phyloP scores from a whole-genome alignment of 768 basidiomycete genomes.

The Mycena filopes region DNA sequence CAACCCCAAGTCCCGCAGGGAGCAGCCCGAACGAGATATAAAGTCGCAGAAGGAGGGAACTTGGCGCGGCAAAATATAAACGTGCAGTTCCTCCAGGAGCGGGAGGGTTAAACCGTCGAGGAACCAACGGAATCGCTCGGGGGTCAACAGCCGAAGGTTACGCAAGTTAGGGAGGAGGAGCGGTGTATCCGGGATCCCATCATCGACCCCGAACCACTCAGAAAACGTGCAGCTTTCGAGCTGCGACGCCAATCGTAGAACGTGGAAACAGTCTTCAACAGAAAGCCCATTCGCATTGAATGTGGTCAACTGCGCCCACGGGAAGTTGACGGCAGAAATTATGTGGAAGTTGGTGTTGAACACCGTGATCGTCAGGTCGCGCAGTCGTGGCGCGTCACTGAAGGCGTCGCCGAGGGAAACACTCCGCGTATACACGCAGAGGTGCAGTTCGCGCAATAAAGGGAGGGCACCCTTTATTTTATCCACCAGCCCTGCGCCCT shows the following conservation, averaged over 20 bases:
- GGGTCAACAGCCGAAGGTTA: background rate
- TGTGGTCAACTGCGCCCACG: background rate
- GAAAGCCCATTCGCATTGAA: background rate
- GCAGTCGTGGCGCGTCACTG: background rate
- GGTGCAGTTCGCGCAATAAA: background rate
- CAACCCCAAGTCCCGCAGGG: background rate
- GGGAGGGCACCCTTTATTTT: background rate
- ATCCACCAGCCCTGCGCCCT: background rate
- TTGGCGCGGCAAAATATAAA: conserved; percentile 1
- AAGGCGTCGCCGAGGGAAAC: background rate
- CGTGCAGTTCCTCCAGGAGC: background rate
- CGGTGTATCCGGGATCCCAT: background rate
- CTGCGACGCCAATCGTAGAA: background rate
- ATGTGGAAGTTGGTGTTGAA: background rate
- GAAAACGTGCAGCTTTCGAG: background rate
- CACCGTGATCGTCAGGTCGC: background rate
- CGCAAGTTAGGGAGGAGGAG: background rate
- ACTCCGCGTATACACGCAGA: background rate
- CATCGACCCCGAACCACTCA: background rate
- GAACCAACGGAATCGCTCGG: background rate
- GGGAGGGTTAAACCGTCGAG: background rate
- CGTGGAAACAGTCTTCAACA: background rate
- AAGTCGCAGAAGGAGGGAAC: conserved; percentile 1
- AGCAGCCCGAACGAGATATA: conserved; percentile 6
- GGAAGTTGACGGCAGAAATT: background rate